phyloP scores from a whole-genome alignment of 306 rosid genomes.

The Prunus mongolica region DNA sequence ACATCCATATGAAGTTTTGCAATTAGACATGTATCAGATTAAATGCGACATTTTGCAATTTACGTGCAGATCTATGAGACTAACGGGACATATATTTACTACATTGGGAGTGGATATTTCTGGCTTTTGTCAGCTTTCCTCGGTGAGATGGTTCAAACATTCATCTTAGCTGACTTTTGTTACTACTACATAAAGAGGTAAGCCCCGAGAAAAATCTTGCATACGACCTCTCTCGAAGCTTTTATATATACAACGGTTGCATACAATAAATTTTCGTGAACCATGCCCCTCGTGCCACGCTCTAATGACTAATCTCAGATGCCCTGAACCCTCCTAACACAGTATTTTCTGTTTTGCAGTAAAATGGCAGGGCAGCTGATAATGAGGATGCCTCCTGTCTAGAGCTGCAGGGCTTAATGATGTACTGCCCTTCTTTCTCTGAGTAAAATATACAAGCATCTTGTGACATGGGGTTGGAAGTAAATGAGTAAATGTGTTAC shows the following conservation, averaged over 20 bases:
- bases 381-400: conserved; percentile 58
- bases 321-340: neutral
- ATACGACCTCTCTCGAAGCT: neutral
- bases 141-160: conserved; percentile 61
- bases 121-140: conserved; percentile 57
- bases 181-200: conserved; percentile 79
- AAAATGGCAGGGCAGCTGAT: conserved; percentile 57
- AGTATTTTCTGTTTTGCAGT: conserved; percentile 33
- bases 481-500: neutral
- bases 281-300: neutral
- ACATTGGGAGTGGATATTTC: conserved; percentile 41
- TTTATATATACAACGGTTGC: neutral
- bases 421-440: neutral
- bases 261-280: neutral
- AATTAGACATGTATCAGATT: neutral
- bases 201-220: neutral
- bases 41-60: neutral
- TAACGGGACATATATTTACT: conserved; percentile 35
- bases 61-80: conserved; percentile 52
- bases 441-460: neutral
- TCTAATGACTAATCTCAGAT: neutral
- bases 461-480: neutral
- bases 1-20: neutral
- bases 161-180: conserved; percentile 79
- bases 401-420: neutral